These are phyloP conservation scores for Friedmanniomyces endolithicus DNA, from an alignment of 495 filamentous ascomycete species.

Conservation along the genomic window DNA sequence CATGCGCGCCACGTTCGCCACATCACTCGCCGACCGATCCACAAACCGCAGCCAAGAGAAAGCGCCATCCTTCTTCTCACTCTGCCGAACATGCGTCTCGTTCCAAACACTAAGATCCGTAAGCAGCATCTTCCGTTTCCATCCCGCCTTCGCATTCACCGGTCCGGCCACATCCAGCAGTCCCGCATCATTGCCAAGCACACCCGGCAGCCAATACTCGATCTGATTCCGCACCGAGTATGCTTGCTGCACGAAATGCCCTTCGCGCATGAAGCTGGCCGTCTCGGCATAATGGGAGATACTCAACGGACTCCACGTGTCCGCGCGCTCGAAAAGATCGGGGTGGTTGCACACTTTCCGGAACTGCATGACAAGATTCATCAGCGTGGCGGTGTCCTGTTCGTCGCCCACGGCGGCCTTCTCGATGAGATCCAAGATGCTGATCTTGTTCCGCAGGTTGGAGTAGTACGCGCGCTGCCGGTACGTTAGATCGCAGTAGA, in stretches of 20 bases:
- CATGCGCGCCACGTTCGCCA: slow-evolving; percentile 50
- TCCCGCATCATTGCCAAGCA: slow-evolving; percentile 65
- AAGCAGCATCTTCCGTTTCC: slow-evolving; percentile 55
- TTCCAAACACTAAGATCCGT: slow-evolving; percentile 84
- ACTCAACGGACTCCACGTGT: slow-evolving; percentile 76
- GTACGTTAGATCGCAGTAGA: slow-evolving; percentile 95
- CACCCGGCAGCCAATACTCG: slow-evolving; percentile 65
- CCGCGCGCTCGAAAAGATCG: slow-evolving; percentile 89
- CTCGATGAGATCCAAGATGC: slow-evolving; percentile 96
- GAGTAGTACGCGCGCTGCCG: slow-evolving; percentile 90
- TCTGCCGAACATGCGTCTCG: slow-evolving; percentile 60
- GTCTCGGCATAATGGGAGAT: slow-evolving; percentile 81
- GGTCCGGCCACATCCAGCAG: slow-evolving; percentile 64
- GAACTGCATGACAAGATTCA: slow-evolving; percentile 99
- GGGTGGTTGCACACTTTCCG: slow-evolving; percentile 98
- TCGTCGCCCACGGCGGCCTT: slow-evolving; percentile 93
- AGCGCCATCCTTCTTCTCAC: slow-evolving; percentile 41
- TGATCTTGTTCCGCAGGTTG: slow-evolving; percentile 88
- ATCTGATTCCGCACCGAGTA: slow-evolving; percentile 85
- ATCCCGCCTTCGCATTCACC: slow-evolving; percentile 63
- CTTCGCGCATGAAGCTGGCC: slow-evolving; percentile 85
- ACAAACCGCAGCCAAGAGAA: slow-evolving; percentile 90
- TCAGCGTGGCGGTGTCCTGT: slow-evolving; percentile 83
- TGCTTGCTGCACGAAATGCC: slow-evolving; percentile 58
- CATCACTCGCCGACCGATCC: slow-evolving; percentile 62